A percentile compares a stretch with the other conserved stretches of the same genome.
These are phyloP conservation scores for Ceratocystis cubensis DNA, from an alignment of 2,329 filamentous ascomycete species.

Conservation along the genomic window DNA sequence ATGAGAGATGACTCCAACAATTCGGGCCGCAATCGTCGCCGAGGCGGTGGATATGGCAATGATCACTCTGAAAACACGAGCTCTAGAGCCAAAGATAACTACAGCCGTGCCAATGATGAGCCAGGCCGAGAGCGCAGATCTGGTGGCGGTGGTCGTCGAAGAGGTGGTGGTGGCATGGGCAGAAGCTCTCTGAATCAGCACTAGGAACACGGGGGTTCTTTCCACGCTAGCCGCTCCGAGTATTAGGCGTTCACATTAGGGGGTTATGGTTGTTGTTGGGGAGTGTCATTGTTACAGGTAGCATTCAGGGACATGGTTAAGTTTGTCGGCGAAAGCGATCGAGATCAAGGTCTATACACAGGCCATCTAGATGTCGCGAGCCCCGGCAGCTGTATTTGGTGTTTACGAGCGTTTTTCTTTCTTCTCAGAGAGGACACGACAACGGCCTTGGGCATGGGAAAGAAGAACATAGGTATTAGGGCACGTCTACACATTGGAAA, in stretches of 20 bases:
- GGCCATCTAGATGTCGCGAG: not conserved
- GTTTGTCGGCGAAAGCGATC: not conserved
- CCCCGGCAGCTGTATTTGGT: no score
- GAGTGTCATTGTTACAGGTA: slow-evolving; percentile 16
- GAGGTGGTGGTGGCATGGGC: slow-evolving; percentile 10
- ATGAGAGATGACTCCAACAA: not conserved
- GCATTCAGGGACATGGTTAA: slow-evolving; percentile 13
- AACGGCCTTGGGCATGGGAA: not conserved
- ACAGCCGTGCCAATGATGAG: not conserved
- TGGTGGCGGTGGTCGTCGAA: slow-evolving; percentile 8
- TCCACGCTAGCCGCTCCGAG: slow-evolving; percentile 15
- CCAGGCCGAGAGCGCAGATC: not conserved
- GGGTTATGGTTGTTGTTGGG: slow-evolving; percentile 9
- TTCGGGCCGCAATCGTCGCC: not conserved
- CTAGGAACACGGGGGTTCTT: slow-evolving; percentile 18
- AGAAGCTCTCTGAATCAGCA: slow-evolving; percentile 15
- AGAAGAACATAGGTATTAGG: not conserved
- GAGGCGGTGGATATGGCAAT: not conserved
- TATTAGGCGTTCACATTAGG: slow-evolving; percentile 16
- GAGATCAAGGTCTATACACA: not conserved
- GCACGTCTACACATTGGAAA: not conserved
- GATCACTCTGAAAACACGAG: not conserved
- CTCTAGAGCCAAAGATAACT: not conserved
- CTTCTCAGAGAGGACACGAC: not conserved
- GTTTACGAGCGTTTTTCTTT: not conserved